Evolutionary conservation across 495 filamentous ascomycete species (phyloP), one percentile per base, ranked within the genome.

Genomic region (Podospora appendiculata): DNA sequence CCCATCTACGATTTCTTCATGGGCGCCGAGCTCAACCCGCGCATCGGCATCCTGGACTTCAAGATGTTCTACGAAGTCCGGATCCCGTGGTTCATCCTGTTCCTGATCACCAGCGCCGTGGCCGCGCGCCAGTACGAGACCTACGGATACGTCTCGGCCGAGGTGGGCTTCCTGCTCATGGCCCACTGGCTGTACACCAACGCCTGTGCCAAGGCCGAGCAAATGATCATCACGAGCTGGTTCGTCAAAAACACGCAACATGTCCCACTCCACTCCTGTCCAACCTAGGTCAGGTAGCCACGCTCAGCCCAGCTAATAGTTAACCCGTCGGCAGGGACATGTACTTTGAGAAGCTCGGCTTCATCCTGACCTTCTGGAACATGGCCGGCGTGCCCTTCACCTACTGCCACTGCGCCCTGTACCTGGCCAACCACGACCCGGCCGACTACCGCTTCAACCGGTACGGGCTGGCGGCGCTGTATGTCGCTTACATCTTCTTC

Each of bases 321-420:
- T 25, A 25, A 25, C 25, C 25, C 25, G 25, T 25, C 25, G 5
- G 5, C 25, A 25, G 25, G 68, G 93, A 98, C 68, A 96, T 98
- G 89, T 96, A 95, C 78, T 91, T 91, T 65, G 93, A 98, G 77
- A 98, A 98, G 77, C 96, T 90, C 88, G 93, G 93, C 60, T 98
- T 97, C 75, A 96, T 98, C 91, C 79, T 98, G 49, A 96, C 96
- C 70, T 98, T 98, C 81, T 98, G 93, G 93, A 98, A 98, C 72
- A 74, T 98, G 65, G 90, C 90, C 50, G 93, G 93, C 56, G 93
- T 98, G n/a, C 93, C 93, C 11, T 75, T 97, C 41, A 90, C 82
- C 52, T 98, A 98, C 79, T 97, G 93, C 78, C 92, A 98, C 77
- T 94, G 88, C 78, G 90, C 87, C 36, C 77, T 98, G 61, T 98